Evolutionary conservation across 2,329 filamentous ascomycete species (phyloP).

Genomic region (Exophiala sp.): DNA sequence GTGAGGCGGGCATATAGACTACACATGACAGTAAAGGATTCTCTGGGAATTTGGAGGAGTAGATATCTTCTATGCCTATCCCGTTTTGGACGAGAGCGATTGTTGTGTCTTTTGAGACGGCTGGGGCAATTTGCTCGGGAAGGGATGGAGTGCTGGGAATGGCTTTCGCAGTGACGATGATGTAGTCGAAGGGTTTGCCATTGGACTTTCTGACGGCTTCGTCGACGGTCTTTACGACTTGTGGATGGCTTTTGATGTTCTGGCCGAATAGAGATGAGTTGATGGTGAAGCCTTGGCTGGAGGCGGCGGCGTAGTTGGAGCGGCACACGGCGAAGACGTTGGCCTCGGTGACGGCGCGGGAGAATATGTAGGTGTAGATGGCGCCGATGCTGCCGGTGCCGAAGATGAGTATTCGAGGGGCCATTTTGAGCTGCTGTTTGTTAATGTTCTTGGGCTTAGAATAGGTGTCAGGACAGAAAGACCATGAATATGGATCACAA

Average conservation of each 20-base stretch:
- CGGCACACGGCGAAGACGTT: conserved; percentile 34
- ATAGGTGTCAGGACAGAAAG: neutral
- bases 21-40: conserved; percentile 56
- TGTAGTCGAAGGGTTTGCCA: conserved; percentile 41
- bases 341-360: conserved; percentile 25
- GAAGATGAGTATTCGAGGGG: conserved; percentile 32
- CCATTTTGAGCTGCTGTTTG: conserved; percentile 9
- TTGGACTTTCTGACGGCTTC: conserved; percentile 22
- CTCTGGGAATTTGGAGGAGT: conserved; percentile 46
- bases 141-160: conserved; percentile 39
- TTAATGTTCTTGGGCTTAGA: neutral
- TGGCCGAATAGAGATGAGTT: conserved; percentile 29
- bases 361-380: conserved; percentile 32
- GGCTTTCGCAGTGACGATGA: conserved; percentile 48
- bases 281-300: conserved; percentile 30
- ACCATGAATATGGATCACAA: neutral
- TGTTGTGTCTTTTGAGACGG: conserved; percentile 42
- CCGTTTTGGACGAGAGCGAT: conserved; percentile 63
- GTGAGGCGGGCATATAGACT: conserved; percentile 52
- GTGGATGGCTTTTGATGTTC: conserved; percentile 27
- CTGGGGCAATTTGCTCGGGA: conserved; percentile 37
- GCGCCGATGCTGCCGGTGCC: conserved; percentile 35
- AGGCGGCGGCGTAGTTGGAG: conserved; percentile 32
- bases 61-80: conserved; percentile 58
- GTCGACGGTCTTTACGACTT: conserved; percentile 23